These are phyloP conservation scores for Zygosaccharomyces lentus DNA, from an alignment of 805 yeast genomes.

Conservation along the genomic window DNA sequence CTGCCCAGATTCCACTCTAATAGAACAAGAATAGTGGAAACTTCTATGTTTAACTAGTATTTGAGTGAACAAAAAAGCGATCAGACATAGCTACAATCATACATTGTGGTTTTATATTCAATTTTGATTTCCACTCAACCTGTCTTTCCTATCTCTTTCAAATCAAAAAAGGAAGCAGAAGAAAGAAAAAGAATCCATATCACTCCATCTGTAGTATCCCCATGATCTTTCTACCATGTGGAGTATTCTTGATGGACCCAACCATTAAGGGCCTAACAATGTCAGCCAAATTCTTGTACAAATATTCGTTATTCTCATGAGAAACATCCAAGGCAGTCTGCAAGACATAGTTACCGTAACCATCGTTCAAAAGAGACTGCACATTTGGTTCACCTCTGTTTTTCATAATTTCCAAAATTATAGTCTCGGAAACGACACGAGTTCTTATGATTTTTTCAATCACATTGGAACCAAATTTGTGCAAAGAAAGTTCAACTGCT, in stretches of 20 bases:
- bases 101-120: not conserved
- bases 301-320: conserved; percentile 31
- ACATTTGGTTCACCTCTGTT: conserved; percentile 33
- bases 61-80: not conserved
- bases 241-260: conserved; percentile 73
- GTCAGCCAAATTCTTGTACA: conserved; percentile 52
- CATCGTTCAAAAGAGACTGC: conserved; percentile 69
- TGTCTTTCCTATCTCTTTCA: too few species aligned
- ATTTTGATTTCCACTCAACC: too few species aligned
- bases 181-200: not conserved
- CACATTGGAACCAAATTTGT: conserved; percentile 91
- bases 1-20: too few species aligned
- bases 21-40: too few species aligned
- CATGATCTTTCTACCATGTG: conserved; percentile 92
- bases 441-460: conserved; percentile 78
- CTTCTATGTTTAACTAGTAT: too few species aligned
- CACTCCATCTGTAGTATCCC: conserved; percentile 47
- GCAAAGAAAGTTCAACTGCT: conserved; percentile 56
- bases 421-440: conserved; percentile 40
- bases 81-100: not conserved
- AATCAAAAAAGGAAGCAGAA: not conserved
- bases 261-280: conserved; percentile 70
- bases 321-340: conserved; percentile 80
- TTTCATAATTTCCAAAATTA: conserved; percentile 48
- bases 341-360: conserved; percentile 90